Evolutionary conservation across 495 filamentous ascomycete genomes (phyloP).

Genomic region (Penicillium subrubescens): DNA sequence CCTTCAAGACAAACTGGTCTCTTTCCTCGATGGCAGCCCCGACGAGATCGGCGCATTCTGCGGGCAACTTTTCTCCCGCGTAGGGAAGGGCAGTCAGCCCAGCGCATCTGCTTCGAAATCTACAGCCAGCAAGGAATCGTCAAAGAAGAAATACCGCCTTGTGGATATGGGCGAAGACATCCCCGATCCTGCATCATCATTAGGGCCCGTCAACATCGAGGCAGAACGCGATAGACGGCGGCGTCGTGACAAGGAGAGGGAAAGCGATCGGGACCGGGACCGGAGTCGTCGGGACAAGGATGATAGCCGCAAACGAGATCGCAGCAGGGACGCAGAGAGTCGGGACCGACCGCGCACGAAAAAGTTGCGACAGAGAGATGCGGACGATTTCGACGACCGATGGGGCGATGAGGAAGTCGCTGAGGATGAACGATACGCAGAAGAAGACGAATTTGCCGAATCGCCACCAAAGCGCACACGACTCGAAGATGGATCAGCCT

Average conservation of each 20-base stretch:
- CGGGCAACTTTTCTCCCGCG: constrained; percentile 53
- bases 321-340: constrained; percentile 44
- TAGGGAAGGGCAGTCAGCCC: constrained; percentile 32
- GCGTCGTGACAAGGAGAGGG: constrained; percentile 50
- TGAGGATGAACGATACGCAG: constrained; percentile 44
- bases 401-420: constrained; percentile 77
- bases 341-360: constrained; percentile 53
- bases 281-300: constrained; percentile 37
- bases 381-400: constrained; percentile 67
- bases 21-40: constrained; percentile 56
- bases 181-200: constrained; percentile 29
- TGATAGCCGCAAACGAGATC: constrained; percentile 45
- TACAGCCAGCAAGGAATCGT: constrained; percentile 21
- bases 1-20: constrained; percentile 55
- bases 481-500: constrained; percentile 57
- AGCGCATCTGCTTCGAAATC: constrained; percentile 10
- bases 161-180: constrained; percentile 82
- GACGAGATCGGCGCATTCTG: constrained; percentile 55
- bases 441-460: constrained; percentile 49
- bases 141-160: constrained; percentile 74
- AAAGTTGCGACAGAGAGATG: constrained; percentile 55
- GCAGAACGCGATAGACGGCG: constrained; percentile 47
- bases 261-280: constrained; percentile 35
- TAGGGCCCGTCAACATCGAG: constrained; percentile 55
- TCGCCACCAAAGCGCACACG: constrained; percentile 60